Conservation (phyloP, 2,329 filamentous ascomycete genomes). For the Paraphaeosphaeria sporulosa region DNA sequence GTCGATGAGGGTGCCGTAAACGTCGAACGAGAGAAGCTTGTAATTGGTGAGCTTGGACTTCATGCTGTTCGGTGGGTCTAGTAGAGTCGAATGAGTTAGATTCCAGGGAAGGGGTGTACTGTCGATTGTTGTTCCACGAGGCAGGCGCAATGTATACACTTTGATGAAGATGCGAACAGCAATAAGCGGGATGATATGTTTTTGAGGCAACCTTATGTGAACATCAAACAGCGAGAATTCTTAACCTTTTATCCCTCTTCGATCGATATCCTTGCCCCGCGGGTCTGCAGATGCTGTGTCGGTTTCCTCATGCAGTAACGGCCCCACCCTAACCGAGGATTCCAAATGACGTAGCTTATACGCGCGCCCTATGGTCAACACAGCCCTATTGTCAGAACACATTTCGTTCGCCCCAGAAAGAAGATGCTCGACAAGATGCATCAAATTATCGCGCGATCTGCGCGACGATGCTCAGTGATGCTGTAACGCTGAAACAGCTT, state of each 20-base stretch:
- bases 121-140: background rate
- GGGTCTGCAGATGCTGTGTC: background rate
- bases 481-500: background rate
- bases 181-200: background rate
- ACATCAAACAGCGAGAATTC: background rate
- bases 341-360: background rate
- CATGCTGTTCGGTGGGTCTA: conserved; percentile 21
- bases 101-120: background rate
- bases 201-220: no score
- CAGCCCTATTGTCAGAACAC: background rate
- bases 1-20: conserved; percentile 81
- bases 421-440: background rate
- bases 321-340: background rate
- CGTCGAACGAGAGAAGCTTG: conserved; percentile 73
- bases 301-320: background rate
- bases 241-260: background rate
- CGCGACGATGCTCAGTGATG: background rate
- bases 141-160: background rate
- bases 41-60: conserved; percentile 50
- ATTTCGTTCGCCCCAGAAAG: background rate
- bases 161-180: background rate
- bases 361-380: conserved; percentile 10
- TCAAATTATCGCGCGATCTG: background rate
- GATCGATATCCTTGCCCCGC: background rate
- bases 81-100: background rate